phyloP scores from a whole-genome alignment of 495 filamentous ascomycete species.

The Hypoxylon rickii region DNA sequence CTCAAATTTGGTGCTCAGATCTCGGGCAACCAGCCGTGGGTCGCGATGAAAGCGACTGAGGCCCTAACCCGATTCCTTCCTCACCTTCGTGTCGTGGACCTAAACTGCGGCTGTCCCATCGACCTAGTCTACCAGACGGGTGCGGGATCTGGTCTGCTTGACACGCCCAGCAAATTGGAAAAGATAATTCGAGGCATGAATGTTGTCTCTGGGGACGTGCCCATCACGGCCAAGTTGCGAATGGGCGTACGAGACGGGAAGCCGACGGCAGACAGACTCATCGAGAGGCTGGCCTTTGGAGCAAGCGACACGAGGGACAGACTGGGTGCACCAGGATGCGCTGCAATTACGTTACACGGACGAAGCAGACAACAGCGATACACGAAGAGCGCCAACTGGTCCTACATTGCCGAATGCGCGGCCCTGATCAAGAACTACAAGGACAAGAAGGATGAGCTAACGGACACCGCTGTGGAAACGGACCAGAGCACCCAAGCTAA shows the following conservation, averaged over 20 bases:
- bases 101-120: constrained; percentile 97
- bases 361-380: constrained; percentile 93
- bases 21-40: constrained; percentile 84
- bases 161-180: constrained; percentile 79
- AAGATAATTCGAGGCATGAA: constrained; percentile 96
- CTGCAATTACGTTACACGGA: constrained; percentile 92
- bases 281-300: constrained; percentile 81
- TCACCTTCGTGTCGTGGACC: constrained; percentile 81
- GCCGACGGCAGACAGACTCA: constrained; percentile 78
- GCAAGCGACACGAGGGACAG: constrained; percentile 66
- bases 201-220: constrained; percentile 80
- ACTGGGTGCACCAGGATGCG: constrained; percentile 74
- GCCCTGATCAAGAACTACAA: constrained; percentile 81
- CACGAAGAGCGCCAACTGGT: constrained; percentile 86
- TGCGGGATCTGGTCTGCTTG: constrained; percentile 92
- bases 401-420: constrained; percentile 87
- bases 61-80: constrained; percentile 75
- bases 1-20: constrained; percentile 91
- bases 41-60: constrained; percentile 85
- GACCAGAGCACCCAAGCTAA: constrained; percentile 67
- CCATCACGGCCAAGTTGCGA: constrained; percentile 91
- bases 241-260: constrained; percentile 83
- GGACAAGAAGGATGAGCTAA: constrained; percentile 59
- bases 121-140: constrained; percentile 86
- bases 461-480: constrained; percentile 77